Evolutionary conservation across 352 stramenopile genomes (phyloP).

Genomic region (Detonula confervacea): DNA sequence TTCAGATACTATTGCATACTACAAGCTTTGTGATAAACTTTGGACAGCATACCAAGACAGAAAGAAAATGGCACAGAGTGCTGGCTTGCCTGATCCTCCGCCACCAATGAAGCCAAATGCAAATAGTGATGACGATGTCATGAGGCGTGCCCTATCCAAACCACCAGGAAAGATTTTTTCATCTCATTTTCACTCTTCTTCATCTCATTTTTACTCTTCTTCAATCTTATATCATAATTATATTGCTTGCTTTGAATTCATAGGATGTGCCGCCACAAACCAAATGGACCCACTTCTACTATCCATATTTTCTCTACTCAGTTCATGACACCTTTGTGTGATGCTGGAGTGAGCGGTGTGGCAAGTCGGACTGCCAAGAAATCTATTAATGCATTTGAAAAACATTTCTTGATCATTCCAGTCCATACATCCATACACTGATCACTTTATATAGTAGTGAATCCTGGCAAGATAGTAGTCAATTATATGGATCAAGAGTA

Average conservation of each 20-base stretch:
- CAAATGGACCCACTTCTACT: slow-evolving; percentile 25
- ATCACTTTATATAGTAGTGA: slow-evolving; percentile 84
- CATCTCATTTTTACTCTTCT: slow-evolving; percentile 5
- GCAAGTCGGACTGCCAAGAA: slow-evolving; percentile 77
- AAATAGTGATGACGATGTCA: too few relatives aligned
- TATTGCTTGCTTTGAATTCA: too few relatives aligned
- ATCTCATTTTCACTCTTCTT: slow-evolving; percentile 23
- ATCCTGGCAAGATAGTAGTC: slow-evolving; percentile 69
- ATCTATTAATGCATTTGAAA: slow-evolving; percentile 81
- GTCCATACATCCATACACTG: slow-evolving; percentile 82
- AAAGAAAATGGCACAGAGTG: too few relatives aligned
- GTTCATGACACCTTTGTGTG: slow-evolving; percentile 91
- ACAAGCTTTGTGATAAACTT: not conserved
- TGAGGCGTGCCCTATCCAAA: too few relatives aligned
- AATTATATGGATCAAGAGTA: slow-evolving; percentile 25
- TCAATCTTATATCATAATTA: not conserved
- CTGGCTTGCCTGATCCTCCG: too few relatives aligned
- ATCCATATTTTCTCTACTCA: slow-evolving; percentile 94
- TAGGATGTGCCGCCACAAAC: slow-evolving; percentile 72
- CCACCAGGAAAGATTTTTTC: too few relatives aligned
- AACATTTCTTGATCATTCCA: slow-evolving; percentile 83
- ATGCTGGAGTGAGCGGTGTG: slow-evolving; percentile 72
- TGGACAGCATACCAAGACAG: too few relatives aligned
- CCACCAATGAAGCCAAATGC: too few relatives aligned
- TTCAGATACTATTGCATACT: slow-evolving; percentile 30